Conservation (phyloP, 2,329 filamentous ascomycete genomes). For the Bertia moriformis region DNA sequence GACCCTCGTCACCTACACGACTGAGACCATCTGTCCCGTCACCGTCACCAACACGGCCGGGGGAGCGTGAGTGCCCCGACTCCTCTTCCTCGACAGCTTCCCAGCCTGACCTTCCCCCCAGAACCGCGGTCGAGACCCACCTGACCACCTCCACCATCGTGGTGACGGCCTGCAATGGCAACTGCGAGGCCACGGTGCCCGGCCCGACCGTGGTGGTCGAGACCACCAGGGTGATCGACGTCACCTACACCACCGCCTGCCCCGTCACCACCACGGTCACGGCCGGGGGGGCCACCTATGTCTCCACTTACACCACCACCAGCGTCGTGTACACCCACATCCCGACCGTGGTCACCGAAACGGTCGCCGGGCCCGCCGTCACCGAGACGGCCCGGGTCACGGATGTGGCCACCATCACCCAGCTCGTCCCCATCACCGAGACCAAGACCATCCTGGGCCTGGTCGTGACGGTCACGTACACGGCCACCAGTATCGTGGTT, state of each 20-base stretch:
- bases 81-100: neutral
- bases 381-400: conserved; percentile 20
- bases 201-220: neutral
- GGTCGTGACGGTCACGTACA: conserved; percentile 22
- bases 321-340: conserved; percentile 1
- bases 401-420: conserved; percentile 21
- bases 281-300: neutral
- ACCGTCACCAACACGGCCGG: neutral
- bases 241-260: neutral
- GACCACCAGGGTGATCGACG: neutral
- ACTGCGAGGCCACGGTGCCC: neutral
- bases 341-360: conserved; percentile 16
- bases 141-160: neutral
- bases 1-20: too few species aligned
- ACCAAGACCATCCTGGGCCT: conserved; percentile 25
- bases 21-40: neutral
- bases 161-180: neutral
- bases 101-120: neutral
- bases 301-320: neutral
- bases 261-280: neutral
- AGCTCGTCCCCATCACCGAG: conserved; percentile 27
- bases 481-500: conserved; percentile 17
- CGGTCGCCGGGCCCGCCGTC: conserved; percentile 16
- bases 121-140: neutral
- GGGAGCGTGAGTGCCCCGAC: neutral